Percentiles rank a stretch among this genome's conserved stretches.
These are phyloP conservation scores for Botrytis fragariae DNA, from an alignment of 2,329 filamentous ascomycete species.

Conservation along the genomic window DNA sequence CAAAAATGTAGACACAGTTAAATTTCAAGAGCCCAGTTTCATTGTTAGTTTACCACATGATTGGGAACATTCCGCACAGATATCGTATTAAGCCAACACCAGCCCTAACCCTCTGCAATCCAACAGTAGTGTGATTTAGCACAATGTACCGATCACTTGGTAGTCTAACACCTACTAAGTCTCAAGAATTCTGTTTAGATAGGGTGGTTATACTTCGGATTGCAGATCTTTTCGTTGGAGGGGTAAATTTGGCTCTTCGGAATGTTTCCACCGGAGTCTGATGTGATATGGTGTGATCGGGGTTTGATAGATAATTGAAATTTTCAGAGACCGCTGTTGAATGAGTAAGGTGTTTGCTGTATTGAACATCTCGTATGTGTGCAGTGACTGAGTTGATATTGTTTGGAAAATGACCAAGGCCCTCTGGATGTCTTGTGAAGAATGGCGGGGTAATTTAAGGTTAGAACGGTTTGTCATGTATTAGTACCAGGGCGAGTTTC, in stretches of 20 bases:
- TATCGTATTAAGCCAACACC: background rate
- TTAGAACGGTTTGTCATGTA: background rate
- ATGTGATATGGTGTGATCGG: background rate
- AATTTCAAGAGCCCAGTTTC: background rate
- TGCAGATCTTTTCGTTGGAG: background rate
- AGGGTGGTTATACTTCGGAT: background rate
- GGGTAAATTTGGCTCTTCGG: background rate
- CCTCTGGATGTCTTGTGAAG: background rate
- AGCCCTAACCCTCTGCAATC: background rate
- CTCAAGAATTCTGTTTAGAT: background rate
- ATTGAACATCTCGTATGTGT: background rate
- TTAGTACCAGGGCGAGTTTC: background rate
- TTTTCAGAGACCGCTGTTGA: background rate
- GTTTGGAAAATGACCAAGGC: background rate
- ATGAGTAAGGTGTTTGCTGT: background rate
- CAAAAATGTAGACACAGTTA: background rate
- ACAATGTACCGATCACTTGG: background rate
- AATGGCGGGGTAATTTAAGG: background rate
- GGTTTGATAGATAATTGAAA: background rate
- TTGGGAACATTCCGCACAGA: background rate
- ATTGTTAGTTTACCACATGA: background rate
- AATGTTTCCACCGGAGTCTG: background rate
- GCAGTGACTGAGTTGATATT: background rate
- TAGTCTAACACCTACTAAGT: background rate
- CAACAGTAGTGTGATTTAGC: background rate